These are phyloP conservation scores for Coniosporium apollinis DNA, from an alignment of 495 filamentous ascomycete species.

Conservation along the genomic window DNA sequence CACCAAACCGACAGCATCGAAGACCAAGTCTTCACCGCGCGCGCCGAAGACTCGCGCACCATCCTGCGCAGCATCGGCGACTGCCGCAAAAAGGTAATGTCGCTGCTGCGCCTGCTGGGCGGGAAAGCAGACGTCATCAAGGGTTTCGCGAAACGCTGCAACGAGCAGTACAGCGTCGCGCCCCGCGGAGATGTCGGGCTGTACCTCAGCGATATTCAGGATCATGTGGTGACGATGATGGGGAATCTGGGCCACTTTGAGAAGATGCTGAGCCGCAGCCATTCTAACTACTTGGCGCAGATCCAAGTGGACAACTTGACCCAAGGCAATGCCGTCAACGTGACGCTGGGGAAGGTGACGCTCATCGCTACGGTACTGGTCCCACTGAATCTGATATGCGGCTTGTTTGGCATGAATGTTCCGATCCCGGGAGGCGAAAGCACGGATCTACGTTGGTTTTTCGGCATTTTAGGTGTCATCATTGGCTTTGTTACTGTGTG, in stretches of 20 bases:
- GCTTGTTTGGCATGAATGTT: constrained; percentile 98
- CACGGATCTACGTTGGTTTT: constrained; percentile 53
- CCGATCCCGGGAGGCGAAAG: constrained; percentile 48
- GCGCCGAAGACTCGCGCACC: constrained; percentile 67
- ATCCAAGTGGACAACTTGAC: constrained; percentile 77
- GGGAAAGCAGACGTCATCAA: constrained; percentile 96
- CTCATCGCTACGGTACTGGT: constrained; percentile 86
- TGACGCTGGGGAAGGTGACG: constrained; percentile 86
- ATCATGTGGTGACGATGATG: constrained; percentile 99
- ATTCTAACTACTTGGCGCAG: constrained; percentile 92
- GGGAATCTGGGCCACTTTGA: constrained; percentile 88
- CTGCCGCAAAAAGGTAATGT: constrained; percentile 87
- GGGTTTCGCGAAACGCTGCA: constrained; percentile 95
- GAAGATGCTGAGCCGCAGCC: constrained; percentile 90
- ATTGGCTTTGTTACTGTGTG: constrained; percentile 38
- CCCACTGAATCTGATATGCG: constrained; percentile 88
- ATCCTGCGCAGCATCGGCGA: constrained; percentile 81
- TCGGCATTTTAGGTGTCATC: constrained; percentile 58
- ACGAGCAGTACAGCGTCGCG: constrained; percentile 86
- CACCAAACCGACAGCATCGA: constrained; percentile 82
- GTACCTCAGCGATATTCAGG: constrained; percentile 92
- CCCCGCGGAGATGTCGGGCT: constrained; percentile 90
- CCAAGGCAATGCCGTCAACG: constrained; percentile 65
- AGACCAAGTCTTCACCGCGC: constrained; percentile 81
- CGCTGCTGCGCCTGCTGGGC: constrained; percentile 75